Conservation (phyloP, 1,284 basidiomycete species). For the Kwoniella shivajii region DNA sequence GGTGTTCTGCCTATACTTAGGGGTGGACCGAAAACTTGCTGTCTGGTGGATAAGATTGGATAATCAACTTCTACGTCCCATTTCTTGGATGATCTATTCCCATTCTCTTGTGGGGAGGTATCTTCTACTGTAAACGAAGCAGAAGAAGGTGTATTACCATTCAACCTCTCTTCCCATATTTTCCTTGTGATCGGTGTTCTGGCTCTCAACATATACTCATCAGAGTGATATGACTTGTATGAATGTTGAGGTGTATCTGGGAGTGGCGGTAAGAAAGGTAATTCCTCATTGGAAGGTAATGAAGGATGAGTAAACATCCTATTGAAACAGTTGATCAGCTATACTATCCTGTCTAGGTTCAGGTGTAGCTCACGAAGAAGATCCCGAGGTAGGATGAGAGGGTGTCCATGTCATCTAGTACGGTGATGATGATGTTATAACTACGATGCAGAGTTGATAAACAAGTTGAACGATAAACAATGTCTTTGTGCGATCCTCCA, state of each 20-base stretch:
- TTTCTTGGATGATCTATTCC: background rate
- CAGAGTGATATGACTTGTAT: conserved; percentile 1
- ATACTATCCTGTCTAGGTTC: background rate
- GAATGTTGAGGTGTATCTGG: conserved; percentile 24
- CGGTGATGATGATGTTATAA: background rate
- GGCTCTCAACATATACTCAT: background rate
- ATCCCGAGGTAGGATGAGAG: background rate
- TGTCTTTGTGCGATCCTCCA: conserved; percentile 6
- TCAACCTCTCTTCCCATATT: background rate
- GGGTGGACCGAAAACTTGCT: conserved; percentile 13
- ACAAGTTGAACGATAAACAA: background rate
- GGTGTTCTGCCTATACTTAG: conserved; percentile 1
- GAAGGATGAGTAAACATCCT: conserved; percentile 3
- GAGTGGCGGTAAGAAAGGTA: conserved; percentile 26
- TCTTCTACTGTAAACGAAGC: no score
- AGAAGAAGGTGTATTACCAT: no score
- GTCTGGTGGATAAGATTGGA: conserved; percentile 27
- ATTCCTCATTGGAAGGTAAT: conserved; percentile 20
- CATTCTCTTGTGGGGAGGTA: no score
- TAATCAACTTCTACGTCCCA: conserved; percentile 17
- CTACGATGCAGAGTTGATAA: background rate
- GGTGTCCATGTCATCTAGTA: background rate
- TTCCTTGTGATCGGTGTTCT: background rate
- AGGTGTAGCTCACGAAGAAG: background rate
- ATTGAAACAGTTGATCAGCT: background rate